phyloP scores from a whole-genome alignment of 331 rosid species.

The Malus hybrid region DNA sequence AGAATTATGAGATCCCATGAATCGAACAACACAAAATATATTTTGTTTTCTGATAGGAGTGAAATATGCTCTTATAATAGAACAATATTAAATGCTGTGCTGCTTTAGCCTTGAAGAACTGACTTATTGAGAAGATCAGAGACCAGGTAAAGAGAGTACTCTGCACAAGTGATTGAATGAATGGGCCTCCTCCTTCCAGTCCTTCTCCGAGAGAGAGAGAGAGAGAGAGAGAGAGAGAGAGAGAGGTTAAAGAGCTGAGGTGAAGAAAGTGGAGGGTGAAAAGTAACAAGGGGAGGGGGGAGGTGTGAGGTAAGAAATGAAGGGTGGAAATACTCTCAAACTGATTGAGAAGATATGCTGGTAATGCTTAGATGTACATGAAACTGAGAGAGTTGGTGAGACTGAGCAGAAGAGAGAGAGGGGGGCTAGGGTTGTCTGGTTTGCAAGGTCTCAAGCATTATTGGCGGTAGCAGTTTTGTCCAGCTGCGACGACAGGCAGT shows the following conservation, averaged over 20 bases:
- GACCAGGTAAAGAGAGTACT: background rate
- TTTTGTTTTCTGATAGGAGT: conserved; percentile 28
- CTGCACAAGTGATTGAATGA: background rate
- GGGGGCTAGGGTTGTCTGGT: conserved; percentile 40
- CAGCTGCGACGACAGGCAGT: conserved; percentile 59
- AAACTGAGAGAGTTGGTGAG: conserved; percentile 6
- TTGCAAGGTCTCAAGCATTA: conserved; percentile 81
- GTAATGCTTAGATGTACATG: conserved; percentile 12
- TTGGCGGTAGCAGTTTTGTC: conserved; percentile 95
- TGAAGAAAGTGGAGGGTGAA: conserved; percentile 3
- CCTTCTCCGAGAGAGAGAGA: background rate
- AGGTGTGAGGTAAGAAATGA: conserved; percentile 47
- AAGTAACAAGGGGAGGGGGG: conserved; percentile 4
- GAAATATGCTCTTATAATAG: conserved; percentile 22
- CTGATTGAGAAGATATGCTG: conserved; percentile 22
- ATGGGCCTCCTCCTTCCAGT: background rate
- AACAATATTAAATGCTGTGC: conserved; percentile 46
- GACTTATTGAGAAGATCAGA: conserved; percentile 3
- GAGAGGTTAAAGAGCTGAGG: background rate
- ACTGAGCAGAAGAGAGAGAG: background rate
- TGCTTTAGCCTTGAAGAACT: conserved; percentile 24
- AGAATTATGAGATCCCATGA: conserved; percentile 50
- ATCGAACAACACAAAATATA: conserved; percentile 15
- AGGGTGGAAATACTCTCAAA: conserved; percentile 40
- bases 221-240: background rate